Evolutionary conservation across 2,329 filamentous ascomycete genomes (phyloP).

Genomic region (Pezicula radicicola): DNA sequence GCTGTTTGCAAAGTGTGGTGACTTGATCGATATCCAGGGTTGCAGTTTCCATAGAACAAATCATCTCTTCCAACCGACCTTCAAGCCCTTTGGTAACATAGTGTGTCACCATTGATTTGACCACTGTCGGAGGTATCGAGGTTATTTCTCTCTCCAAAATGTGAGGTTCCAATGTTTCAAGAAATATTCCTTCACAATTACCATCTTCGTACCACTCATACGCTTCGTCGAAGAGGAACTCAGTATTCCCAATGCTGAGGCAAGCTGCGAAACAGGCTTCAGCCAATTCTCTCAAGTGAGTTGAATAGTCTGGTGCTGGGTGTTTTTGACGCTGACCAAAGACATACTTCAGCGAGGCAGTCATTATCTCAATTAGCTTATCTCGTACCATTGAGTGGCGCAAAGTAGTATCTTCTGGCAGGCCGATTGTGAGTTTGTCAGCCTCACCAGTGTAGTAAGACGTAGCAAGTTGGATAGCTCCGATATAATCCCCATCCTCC

Average conservation of each 20-base stretch:
- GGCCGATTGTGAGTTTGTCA: slow-evolving; percentile 90
- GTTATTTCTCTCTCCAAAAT: slow-evolving; percentile 77
- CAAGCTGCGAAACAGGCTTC: slow-evolving; percentile 83
- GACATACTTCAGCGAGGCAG: slow-evolving; percentile 84
- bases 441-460: slow-evolving; percentile 87
- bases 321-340: slow-evolving; percentile 63
- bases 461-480: slow-evolving; percentile 84
- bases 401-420: slow-evolving; percentile 76
- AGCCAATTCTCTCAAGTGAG: slow-evolving; percentile 71
- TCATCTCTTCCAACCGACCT: slow-evolving; percentile 82
- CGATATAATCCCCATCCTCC: slow-evolving; percentile 95
- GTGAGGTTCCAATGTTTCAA: slow-evolving; percentile 84
- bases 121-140: slow-evolving; percentile 73
- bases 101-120: slow-evolving; percentile 82
- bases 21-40: slow-evolving; percentile 95
- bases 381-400: slow-evolving; percentile 82
- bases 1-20: slow-evolving; percentile 84
- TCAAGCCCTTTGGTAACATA: slow-evolving; percentile 76
- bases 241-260: slow-evolving; percentile 69
- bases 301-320: slow-evolving; percentile 36
- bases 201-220: slow-evolving; percentile 88
- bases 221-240: slow-evolving; percentile 87
- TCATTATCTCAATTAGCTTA: slow-evolving; percentile 90
- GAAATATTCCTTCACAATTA: slow-evolving; percentile 70
- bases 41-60: slow-evolving; percentile 85